Conservation (phyloP, 805 yeast genomes). For the Schwanniomyces sp. region DNA sequence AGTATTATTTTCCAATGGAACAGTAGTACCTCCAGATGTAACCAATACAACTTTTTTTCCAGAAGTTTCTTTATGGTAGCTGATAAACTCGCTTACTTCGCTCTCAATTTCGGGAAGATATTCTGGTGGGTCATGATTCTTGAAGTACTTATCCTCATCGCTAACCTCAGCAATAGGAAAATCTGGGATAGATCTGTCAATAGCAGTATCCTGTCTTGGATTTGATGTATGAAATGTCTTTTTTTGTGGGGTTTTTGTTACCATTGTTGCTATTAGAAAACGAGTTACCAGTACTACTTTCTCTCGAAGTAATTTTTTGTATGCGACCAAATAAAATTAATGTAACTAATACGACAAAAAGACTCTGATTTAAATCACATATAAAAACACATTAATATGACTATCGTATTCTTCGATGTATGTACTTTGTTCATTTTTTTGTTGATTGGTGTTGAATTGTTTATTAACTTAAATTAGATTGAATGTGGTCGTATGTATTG, state of each 20-base stretch:
- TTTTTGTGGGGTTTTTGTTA: constrained; percentile 8
- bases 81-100: constrained; percentile 62
- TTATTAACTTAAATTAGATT: constrained; percentile 13
- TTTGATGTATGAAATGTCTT: constrained; percentile 52
- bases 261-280: neutral
- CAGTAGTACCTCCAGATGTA: constrained; percentile 97
- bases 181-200: constrained; percentile 73
- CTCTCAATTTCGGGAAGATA: constrained; percentile 63
- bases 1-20: constrained; percentile 94
- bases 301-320: neutral
- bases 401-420: constrained; percentile 42
- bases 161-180: constrained; percentile 72
- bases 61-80: constrained; percentile 44
- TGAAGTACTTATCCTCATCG: constrained; percentile 79
- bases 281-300: neutral
- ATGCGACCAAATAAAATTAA: neutral
- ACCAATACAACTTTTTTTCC: constrained; percentile 69
- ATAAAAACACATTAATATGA: neutral
- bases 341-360: neutral
- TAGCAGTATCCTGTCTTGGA: constrained; percentile 71
- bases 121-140: constrained; percentile 67
- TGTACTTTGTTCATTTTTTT: constrained; percentile 6
- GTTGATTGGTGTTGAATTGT: neutral
- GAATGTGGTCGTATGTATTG: constrained; percentile 24
- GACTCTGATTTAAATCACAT: neutral